These are phyloP conservation scores for Acacia crassicarpa DNA, from an alignment of 306 rosid genomes.

Conservation along the genomic window DNA sequence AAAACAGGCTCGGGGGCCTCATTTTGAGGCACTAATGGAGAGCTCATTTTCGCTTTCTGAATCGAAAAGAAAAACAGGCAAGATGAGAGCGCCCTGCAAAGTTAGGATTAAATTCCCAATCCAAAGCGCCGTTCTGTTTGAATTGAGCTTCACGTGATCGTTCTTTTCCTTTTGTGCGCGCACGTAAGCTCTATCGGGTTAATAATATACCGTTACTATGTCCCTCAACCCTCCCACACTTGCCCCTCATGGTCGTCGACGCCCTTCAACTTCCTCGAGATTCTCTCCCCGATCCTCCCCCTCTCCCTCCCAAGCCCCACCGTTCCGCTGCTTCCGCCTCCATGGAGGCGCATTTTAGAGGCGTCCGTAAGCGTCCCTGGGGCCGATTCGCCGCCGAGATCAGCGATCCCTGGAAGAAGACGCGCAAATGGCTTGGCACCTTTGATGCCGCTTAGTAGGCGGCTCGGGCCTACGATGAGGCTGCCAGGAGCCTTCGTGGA, in stretches of 20 bases:
- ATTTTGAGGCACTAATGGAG: no score
- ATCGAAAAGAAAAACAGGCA: no score
- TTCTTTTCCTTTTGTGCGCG: neutral
- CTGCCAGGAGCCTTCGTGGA: conserved; percentile 63
- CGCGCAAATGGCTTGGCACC: conserved; percentile 77
- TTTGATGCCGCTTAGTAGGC: conserved; percentile 72
- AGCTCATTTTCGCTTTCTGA: no score
- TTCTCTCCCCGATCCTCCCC: conserved; percentile 17
- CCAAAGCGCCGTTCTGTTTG: neutral
- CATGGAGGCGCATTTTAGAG: conserved; percentile 48
- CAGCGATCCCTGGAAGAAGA: conserved; percentile 68
- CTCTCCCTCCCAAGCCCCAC: neutral
- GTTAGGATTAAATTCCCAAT: neutral
- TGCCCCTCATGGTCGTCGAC: conserved; percentile 39
- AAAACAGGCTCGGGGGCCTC: no score
- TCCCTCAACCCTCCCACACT: neutral
- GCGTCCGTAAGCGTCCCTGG: conserved; percentile 74
- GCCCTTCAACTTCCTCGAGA: conserved; percentile 29
- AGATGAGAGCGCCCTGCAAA: no score
- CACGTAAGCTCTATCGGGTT: neutral
- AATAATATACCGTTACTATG: no score
- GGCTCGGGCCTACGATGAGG: conserved; percentile 67
- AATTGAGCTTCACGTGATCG: neutral
- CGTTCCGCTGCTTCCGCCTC: neutral
- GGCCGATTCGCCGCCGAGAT: conserved; percentile 74